Evolutionary conservation across 2,329 filamentous ascomycete species (phyloP).

Genomic region (Cadophora sp.): DNA sequence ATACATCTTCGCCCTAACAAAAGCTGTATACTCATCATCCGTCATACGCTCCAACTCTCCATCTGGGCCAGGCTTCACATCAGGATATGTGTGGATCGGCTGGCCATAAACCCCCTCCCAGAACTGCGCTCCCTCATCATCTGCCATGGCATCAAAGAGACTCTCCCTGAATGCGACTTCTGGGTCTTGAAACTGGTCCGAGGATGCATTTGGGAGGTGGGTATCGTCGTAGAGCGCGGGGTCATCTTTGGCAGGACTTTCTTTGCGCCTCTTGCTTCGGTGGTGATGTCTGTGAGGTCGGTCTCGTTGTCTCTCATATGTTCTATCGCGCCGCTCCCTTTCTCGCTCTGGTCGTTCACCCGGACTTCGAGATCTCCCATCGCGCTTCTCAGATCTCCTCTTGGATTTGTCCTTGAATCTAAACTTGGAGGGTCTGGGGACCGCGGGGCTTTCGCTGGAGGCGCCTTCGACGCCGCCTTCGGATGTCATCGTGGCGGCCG

Average conservation of each 20-base stretch:
- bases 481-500: slow-evolving; percentile 30
- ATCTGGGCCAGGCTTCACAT: slow-evolving; percentile 51
- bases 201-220: slow-evolving; percentile 48
- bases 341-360: not conserved
- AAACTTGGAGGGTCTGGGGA: slow-evolving; percentile 36
- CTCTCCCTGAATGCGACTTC: slow-evolving; percentile 88
- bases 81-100: slow-evolving; percentile 81
- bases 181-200: slow-evolving; percentile 59
- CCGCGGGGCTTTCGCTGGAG: slow-evolving; percentile 18
- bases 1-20: slow-evolving; percentile 92
- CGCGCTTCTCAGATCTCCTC: slow-evolving; percentile 29
- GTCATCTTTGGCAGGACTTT: slow-evolving; percentile 42
- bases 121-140: slow-evolving; percentile 93
- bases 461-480: slow-evolving; percentile 18
- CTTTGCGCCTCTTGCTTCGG: slow-evolving; percentile 39
- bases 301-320: slow-evolving; percentile 21
- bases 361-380: slow-evolving; percentile 20
- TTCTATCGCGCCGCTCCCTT: slow-evolving; percentile 18
- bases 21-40: slow-evolving; percentile 88
- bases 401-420: slow-evolving; percentile 44
- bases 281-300: slow-evolving; percentile 39
- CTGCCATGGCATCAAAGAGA: slow-evolving; percentile 94
- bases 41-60: slow-evolving; percentile 81
- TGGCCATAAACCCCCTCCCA: slow-evolving; percentile 98
- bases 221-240: slow-evolving; percentile 49